Percentiles rank a stretch among this genome's conserved stretches.
Evolutionary conservation across 2,329 filamentous ascomycete species (phyloP).

Genomic region (Ascochyta pisi): DNA sequence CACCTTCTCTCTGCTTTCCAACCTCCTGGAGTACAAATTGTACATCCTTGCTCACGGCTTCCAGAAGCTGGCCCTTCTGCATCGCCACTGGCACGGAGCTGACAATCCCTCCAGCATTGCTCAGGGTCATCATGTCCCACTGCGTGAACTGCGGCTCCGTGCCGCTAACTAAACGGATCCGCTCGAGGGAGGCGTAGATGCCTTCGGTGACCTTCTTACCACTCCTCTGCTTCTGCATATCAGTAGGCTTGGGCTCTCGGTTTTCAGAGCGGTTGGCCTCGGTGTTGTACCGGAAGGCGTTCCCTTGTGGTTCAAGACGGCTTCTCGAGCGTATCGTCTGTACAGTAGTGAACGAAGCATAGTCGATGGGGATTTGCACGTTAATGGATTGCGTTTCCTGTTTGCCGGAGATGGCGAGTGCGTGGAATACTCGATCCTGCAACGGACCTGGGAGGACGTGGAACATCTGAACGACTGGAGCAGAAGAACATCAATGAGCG

Average conservation of each 20-base stretch:
- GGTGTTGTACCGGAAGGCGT: conserved; percentile 12
- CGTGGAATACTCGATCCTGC: conserved; percentile 69
- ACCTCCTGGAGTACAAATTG: conserved; percentile 46
- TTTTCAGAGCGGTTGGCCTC: conserved; percentile 11
- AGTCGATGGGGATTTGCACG: conserved; percentile 60
- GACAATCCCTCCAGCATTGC: conserved; percentile 67
- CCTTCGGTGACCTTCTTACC: conserved; percentile 62
- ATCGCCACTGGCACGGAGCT: conserved; percentile 66
- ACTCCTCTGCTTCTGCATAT: conserved; percentile 39
- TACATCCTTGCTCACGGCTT: conserved; percentile 49
- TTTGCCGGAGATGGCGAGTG: conserved; percentile 64
- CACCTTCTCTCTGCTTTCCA: conserved; percentile 12
- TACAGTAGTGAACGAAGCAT: conserved; percentile 50
- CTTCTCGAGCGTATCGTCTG: conserved; percentile 22
- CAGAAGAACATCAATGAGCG: conserved; percentile 12
- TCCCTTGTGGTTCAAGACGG: conserved; percentile 21
- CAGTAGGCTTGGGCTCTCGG: conserved; percentile 12
- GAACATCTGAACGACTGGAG: conserved; percentile 66
- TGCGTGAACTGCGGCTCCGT: conserved; percentile 48
- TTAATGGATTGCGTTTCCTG: conserved; percentile 52
- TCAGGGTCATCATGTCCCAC: conserved; percentile 81
- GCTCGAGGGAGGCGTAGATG: conserved; percentile 70
- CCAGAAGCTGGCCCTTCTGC: conserved; percentile 58
- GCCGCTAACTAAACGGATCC: conserved; percentile 14
- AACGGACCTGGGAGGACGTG: conserved; percentile 67